Percentiles rank a stretch among this genome's conserved stretches.
These are phyloP conservation scores for Pseudocercospora eumusae DNA, from an alignment of 2,329 filamentous ascomycete species.

Conservation along the genomic window DNA sequence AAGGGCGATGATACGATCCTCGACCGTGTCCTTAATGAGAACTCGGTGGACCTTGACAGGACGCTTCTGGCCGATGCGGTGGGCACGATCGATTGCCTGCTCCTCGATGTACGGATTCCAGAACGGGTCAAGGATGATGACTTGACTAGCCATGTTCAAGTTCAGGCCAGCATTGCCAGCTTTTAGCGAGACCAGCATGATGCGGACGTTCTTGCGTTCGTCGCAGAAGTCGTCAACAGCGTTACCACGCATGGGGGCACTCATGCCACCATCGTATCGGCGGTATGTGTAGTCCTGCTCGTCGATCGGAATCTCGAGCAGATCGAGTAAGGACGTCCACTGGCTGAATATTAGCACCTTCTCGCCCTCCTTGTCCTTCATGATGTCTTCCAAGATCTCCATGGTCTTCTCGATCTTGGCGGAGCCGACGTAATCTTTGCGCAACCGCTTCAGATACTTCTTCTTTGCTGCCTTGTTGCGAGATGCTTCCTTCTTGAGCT, in stretches of 20 bases:
- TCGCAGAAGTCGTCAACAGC: conserved; percentile 69
- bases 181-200: conserved; percentile 78
- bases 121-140: conserved; percentile 89
- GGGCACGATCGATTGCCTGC: conserved; percentile 85
- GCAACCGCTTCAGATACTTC: conserved; percentile 69
- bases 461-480: conserved; percentile 66
- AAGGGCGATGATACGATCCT: conserved; percentile 78
- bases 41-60: conserved; percentile 79
- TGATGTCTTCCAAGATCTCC: conserved; percentile 60
- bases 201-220: conserved; percentile 55
- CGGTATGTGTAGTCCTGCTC: conserved; percentile 60
- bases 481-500: conserved; percentile 67
- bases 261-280: conserved; percentile 79
- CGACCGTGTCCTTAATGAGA: conserved; percentile 74
- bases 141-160: conserved; percentile 75
- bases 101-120: conserved; percentile 95
- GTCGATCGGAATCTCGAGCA: conserved; percentile 71
- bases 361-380: conserved; percentile 55
- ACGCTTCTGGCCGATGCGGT: conserved; percentile 78
- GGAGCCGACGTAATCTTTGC: conserved; percentile 69
- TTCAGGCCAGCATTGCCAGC: conserved; percentile 86
- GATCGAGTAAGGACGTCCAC: conserved; percentile 76
- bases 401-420: conserved; percentile 72
- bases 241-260: conserved; percentile 63
- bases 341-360: conserved; percentile 83